Conservation (phyloP, 169 alveolate species). For the Plasmodium malariae region DNA sequence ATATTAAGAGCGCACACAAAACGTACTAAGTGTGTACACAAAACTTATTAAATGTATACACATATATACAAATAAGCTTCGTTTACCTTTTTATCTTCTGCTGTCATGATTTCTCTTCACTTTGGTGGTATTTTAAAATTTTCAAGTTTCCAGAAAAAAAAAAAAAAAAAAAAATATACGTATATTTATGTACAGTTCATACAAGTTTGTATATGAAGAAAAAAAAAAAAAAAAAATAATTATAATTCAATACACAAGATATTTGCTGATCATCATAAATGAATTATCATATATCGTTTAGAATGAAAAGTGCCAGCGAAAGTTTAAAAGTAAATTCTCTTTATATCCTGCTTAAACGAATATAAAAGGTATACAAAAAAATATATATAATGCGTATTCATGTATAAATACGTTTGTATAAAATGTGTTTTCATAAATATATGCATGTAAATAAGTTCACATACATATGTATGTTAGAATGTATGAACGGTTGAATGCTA, state of each 20-base stretch:
- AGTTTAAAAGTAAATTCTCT: no score
- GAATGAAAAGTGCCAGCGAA: neutral
- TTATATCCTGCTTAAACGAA: no score
- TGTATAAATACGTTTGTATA: no score
- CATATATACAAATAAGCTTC: neutral
- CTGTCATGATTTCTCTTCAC: conserved; percentile 44
- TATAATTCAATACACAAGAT: neutral
- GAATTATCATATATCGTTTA: neutral
- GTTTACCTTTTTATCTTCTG: conserved; percentile 69
- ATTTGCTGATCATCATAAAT: conserved; percentile 6
- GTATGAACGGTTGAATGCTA: no score
- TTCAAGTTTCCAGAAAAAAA: conserved; percentile 6
- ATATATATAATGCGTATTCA: no score
- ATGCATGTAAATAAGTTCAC: no score
- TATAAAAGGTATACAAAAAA: no score
- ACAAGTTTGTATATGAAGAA: neutral
- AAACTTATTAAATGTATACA: neutral
- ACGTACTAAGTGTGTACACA: neutral
- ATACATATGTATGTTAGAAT: no score
- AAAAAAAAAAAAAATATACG: neutral
- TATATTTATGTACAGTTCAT: neutral
- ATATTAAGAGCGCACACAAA: no score
- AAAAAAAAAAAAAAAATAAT: no score
- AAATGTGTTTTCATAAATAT: no score
- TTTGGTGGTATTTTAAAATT: neutral